Evolutionary conservation across 2,329 filamentous ascomycete species (phyloP).

Genomic region (Amylocarpus encephaloides): DNA sequence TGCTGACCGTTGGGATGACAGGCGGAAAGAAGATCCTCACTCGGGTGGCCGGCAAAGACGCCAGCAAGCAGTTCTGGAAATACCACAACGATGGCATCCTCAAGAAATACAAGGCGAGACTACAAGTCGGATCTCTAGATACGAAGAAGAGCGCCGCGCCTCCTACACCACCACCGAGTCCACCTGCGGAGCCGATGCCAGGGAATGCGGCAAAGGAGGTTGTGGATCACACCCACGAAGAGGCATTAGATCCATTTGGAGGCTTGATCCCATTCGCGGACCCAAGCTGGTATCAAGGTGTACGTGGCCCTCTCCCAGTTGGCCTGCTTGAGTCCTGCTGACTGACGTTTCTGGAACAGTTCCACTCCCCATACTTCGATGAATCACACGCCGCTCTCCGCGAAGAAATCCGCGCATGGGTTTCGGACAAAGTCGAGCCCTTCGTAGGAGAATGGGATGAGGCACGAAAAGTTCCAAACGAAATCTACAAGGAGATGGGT

Average conservation of each 20-base stretch:
- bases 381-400: conserved; percentile 87
- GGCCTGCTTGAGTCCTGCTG: background rate
- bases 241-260: conserved; percentile 78
- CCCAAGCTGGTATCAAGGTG: conserved; percentile 89
- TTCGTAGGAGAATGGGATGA: conserved; percentile 96
- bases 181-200: conserved; percentile 38
- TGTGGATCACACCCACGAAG: conserved; percentile 29
- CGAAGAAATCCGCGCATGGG: conserved; percentile 85
- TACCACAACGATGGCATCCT: conserved; percentile 32
- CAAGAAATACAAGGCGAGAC: conserved; percentile 75
- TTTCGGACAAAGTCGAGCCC: conserved; percentile 83
- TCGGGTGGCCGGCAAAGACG: conserved; percentile 32
- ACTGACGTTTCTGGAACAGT: conserved; percentile 46
- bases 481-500: conserved; percentile 94
- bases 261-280: conserved; percentile 86
- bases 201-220: conserved; percentile 44
- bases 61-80: conserved; percentile 32
- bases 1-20: conserved; percentile 4
- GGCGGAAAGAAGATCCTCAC: conserved; percentile 31
- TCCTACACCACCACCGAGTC: conserved; percentile 43
- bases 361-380: conserved; percentile 96
- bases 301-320: conserved; percentile 42
- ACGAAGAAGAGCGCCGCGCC: conserved; percentile 64
- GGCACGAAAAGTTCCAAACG: conserved; percentile 78
- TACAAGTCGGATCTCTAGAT: conserved; percentile 78